These are phyloP conservation scores for Poa pratensis DNA, from an alignment of 176 grass and related monocot genomes.

Conservation along the genomic window DNA sequence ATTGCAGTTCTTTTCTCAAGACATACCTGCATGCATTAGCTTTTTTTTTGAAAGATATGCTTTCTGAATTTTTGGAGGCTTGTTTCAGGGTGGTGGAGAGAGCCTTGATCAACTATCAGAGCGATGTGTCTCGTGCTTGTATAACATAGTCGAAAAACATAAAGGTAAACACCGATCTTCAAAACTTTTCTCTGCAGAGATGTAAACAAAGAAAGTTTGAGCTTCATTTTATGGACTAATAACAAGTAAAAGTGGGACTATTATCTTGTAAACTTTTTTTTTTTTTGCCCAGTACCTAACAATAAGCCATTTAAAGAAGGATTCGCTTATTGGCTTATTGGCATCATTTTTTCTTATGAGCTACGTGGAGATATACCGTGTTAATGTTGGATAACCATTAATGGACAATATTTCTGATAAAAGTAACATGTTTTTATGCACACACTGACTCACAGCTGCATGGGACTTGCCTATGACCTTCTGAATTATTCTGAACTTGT, in stretches of 20 bases:
- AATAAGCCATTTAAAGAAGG: not conserved
- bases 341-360: not conserved
- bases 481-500: constrained; percentile 7
- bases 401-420: not conserved
- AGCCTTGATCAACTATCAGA: constrained; percentile 78
- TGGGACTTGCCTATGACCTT: not conserved
- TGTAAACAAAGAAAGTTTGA: not conserved
- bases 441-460: not conserved
- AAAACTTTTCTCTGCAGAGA: not conserved
- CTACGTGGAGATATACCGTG: not conserved
- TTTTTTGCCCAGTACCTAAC: not conserved
- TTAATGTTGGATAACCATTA: not conserved
- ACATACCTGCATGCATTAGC: not conserved
- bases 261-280: not conserved
- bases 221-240: constrained; percentile 1
- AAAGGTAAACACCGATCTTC: constrained; percentile 55
- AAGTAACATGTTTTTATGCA: not conserved
- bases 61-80: constrained; percentile 11
- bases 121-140: constrained; percentile 73
- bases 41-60: not conserved
- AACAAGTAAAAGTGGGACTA: not conserved
- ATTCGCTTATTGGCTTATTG: constrained; percentile 16
- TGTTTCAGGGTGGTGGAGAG: constrained; percentile 85
- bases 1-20: not conserved
- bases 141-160: constrained; percentile 74